Evolutionary conservation across 169 alveolate species (phyloP).

Genomic region (Cryptosporidium sp.): DNA sequence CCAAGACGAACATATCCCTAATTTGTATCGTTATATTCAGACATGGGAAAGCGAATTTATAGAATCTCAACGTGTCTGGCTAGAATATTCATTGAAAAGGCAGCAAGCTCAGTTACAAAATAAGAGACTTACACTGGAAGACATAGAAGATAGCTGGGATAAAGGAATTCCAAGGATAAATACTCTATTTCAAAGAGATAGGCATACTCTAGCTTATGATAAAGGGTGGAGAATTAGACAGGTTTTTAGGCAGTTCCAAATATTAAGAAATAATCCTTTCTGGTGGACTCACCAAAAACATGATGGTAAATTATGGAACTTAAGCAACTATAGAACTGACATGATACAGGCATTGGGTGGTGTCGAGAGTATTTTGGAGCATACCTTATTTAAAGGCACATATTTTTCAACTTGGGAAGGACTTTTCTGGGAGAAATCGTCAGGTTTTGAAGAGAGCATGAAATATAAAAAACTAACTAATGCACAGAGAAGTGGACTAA

Average conservation of each 20-base stretch:
- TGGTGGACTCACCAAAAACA: conserved; percentile 99
- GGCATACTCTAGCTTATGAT: conserved; percentile 99
- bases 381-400: conserved; percentile 99
- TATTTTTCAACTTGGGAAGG: conserved; percentile 99
- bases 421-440: conserved; percentile 99
- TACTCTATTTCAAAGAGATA: conserved; percentile 99
- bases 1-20: conserved; percentile 99
- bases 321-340: conserved; percentile 99
- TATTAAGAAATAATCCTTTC: conserved; percentile 97
- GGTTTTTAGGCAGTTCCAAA: conserved; percentile 97
- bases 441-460: conserved; percentile 99
- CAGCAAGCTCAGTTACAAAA: conserved; percentile 99
- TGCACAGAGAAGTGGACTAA: conserved; percentile 99
- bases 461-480: conserved; percentile 98
- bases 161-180: conserved; percentile 99
- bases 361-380: conserved; percentile 99
- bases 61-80: conserved; percentile 99
- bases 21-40: conserved; percentile 96
- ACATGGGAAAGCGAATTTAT: conserved; percentile 99
- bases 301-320: conserved; percentile 99
- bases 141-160: conserved; percentile 99
- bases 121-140: conserved; percentile 98
- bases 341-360: conserved; percentile 99
- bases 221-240: conserved; percentile 99
- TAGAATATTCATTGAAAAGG: conserved; percentile 99